Percentiles rank a stretch among this genome's conserved stretches.
These are phyloP conservation scores for Brettanomyces nanus DNA, from an alignment of 805 yeast species.

Conservation along the genomic window DNA sequence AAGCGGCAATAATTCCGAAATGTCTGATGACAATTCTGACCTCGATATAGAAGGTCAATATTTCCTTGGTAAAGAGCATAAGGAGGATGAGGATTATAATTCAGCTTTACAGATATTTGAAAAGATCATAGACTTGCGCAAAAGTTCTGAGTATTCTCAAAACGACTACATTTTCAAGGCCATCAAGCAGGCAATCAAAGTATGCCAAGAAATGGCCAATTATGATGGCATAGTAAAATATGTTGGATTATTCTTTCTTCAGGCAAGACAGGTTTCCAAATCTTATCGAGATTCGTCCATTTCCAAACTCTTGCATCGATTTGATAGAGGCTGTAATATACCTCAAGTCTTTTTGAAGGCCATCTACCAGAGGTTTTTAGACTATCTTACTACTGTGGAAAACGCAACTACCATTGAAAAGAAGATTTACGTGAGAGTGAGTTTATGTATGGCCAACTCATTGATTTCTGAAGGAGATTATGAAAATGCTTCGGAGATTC, in stretches of 20 bases:
- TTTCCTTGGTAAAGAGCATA: slow-evolving; percentile 25
- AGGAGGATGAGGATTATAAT: slow-evolving; percentile 23
- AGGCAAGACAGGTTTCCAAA: slow-evolving; percentile 10
- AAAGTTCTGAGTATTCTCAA: not conserved
- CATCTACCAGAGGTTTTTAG: slow-evolving; percentile 16
- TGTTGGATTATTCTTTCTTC: slow-evolving; percentile 15
- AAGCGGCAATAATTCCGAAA: slow-evolving; percentile 4
- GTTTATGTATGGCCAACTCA: slow-evolving; percentile 34
- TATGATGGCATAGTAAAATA: slow-evolving; percentile 9
- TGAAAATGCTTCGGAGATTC: slow-evolving; percentile 27
- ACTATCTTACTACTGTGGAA: slow-evolving; percentile 7
- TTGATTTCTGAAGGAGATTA: slow-evolving; percentile 23
- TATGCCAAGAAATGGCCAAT: slow-evolving; percentile 14
- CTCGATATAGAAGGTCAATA: slow-evolving; percentile 21
- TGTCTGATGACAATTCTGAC: slow-evolving; percentile 7
- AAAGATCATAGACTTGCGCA: slow-evolving; percentile 9
- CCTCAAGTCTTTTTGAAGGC: slow-evolving; percentile 11
- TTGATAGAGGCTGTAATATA: slow-evolving; percentile 16
- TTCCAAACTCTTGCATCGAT: slow-evolving; percentile 22
- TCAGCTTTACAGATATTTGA: slow-evolving; percentile 21
- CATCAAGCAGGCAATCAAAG: slow-evolving; percentile 26
- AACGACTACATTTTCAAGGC: slow-evolving; percentile 25
- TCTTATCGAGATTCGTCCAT: slow-evolving; percentile 24
- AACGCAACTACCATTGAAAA: slow-evolving; percentile 16
- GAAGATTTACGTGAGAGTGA: slow-evolving; percentile 41